These are phyloP conservation scores for Calophaca sinica DNA, from an alignment of 306 rosid species.

Conservation along the genomic window DNA sequence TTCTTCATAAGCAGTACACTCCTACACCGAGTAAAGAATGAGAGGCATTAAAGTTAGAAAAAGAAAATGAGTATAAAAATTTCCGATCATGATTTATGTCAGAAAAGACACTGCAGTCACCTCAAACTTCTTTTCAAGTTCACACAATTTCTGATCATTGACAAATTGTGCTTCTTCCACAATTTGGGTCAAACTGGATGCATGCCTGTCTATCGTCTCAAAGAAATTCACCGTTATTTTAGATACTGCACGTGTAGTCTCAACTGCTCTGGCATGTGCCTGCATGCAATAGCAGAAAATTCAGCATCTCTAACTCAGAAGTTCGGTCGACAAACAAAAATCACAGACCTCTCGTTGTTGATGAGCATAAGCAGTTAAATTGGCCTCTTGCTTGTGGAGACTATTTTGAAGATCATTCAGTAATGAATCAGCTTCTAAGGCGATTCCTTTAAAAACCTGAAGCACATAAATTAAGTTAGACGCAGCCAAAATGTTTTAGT, in stretches of 20 bases:
- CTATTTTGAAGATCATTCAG: constrained; percentile 86
- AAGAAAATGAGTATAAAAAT: background rate
- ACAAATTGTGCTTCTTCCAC: constrained; percentile 88
- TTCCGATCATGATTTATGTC: constrained; percentile 24
- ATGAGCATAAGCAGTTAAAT: constrained; percentile 82
- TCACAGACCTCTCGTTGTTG: constrained; percentile 84
- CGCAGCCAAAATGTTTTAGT: constrained; percentile 14
- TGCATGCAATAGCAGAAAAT: constrained; percentile 45
- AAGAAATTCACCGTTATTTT: constrained; percentile 87
- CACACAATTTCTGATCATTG: constrained; percentile 77
- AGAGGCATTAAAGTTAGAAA: constrained; percentile 16
- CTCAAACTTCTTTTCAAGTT: constrained; percentile 96
- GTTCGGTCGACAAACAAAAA: constrained; percentile 27
- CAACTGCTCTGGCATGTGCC: constrained; percentile 97
- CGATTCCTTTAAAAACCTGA: constrained; percentile 92
- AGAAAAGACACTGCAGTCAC: constrained; percentile 52
- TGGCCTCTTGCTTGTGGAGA: constrained; percentile 91
- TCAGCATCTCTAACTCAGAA: constrained; percentile 39
- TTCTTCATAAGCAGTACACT: constrained; percentile 95
- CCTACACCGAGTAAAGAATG: constrained; percentile 54
- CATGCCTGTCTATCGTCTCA: constrained; percentile 83
- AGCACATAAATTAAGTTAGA: constrained; percentile 56
- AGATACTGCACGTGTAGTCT: constrained; percentile 85
- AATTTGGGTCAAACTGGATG: constrained; percentile 76
- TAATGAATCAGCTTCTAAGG: constrained; percentile 90